These are phyloP conservation scores for Panaeolus papilionaceus DNA, from an alignment of 768 basidiomycete genomes.

Conservation along the genomic window DNA sequence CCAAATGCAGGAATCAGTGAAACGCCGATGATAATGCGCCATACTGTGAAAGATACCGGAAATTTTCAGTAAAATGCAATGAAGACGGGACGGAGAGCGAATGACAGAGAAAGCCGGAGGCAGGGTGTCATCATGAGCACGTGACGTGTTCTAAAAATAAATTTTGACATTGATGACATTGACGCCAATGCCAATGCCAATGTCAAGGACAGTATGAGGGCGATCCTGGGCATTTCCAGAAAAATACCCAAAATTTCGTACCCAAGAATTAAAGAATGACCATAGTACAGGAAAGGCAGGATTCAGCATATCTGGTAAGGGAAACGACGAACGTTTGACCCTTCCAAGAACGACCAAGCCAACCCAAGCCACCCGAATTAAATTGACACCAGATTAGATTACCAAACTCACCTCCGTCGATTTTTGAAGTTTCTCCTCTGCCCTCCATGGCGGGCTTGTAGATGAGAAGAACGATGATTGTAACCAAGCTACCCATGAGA, in stretches of 20 bases:
- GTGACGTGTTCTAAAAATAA: slow-evolving; percentile 11
- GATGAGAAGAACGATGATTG: slow-evolving; percentile 66
- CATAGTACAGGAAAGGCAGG: not conserved
- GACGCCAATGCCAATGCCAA: not conserved
- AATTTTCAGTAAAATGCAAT: slow-evolving; percentile 4
- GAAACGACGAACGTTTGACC: not conserved
- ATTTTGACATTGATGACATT: not conserved
- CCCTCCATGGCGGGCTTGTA: slow-evolving; percentile 71
- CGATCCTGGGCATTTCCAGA: not conserved
- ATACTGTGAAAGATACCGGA: slow-evolving; percentile 45
- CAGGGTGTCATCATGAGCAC: not conserved
- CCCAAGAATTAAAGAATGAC: not conserved
- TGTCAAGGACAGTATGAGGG: not conserved
- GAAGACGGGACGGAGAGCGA: not conserved
- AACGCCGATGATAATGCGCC: slow-evolving; percentile 78
- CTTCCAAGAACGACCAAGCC: slow-evolving; percentile 3
- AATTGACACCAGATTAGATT: not conserved
- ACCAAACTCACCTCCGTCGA: slow-evolving; percentile 68
- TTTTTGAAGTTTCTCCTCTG: slow-evolving; percentile 62
- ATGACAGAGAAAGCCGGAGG: not conserved
- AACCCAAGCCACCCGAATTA: not conserved
- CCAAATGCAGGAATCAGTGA: slow-evolving; percentile 78
- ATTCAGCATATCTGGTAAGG: not conserved
- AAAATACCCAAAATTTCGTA: not conserved
- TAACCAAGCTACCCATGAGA: slow-evolving; percentile 64